These are phyloP conservation scores for Trypanosoma mega DNA, from an alignment of 208 protist species.

Conservation along the genomic window DNA sequence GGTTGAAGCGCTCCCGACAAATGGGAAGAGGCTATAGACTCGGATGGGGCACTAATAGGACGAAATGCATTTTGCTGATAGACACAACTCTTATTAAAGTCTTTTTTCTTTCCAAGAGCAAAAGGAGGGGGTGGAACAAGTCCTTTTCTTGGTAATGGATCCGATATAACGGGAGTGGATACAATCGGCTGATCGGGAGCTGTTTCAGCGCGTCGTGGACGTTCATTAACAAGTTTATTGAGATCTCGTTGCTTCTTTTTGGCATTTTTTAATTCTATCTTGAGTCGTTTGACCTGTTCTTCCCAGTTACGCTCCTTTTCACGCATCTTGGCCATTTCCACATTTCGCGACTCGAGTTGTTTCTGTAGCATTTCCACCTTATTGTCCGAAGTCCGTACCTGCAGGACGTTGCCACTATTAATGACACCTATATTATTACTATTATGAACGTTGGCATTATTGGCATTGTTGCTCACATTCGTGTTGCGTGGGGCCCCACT, in stretches of 20 bases:
- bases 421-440: not conserved
- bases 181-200: conserved; percentile 49
- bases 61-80: conserved; percentile 60
- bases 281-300: conserved; percentile 83
- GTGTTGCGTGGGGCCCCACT: conserved; percentile 6
- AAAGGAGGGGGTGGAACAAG: not conserved
- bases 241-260: conserved; percentile 55
- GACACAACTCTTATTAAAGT: conserved; percentile 58
- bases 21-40: conserved; percentile 10
- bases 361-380: conserved; percentile 40
- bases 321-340: conserved; percentile 55
- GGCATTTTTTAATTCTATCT: conserved; percentile 72
- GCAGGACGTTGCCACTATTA: not conserved
- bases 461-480: too few relatives aligned
- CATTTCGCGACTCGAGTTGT: conserved; percentile 40
- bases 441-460: not conserved
- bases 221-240: conserved; percentile 28
- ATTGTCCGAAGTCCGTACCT: conserved; percentile 14
- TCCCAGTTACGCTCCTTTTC: conserved; percentile 84
- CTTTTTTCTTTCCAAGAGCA: conserved; percentile 34
- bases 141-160: conserved; percentile 3
- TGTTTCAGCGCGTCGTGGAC: conserved; percentile 66
- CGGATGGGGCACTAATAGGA: conserved; percentile 62
- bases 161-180: conserved; percentile 12
- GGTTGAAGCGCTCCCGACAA: not conserved